A percentile compares a stretch with the other conserved stretches of the same genome.
phyloP scores from a whole-genome alignment of 371 early-diverging fungal genomes.

The Apophysomyces trapeziformis region DNA sequence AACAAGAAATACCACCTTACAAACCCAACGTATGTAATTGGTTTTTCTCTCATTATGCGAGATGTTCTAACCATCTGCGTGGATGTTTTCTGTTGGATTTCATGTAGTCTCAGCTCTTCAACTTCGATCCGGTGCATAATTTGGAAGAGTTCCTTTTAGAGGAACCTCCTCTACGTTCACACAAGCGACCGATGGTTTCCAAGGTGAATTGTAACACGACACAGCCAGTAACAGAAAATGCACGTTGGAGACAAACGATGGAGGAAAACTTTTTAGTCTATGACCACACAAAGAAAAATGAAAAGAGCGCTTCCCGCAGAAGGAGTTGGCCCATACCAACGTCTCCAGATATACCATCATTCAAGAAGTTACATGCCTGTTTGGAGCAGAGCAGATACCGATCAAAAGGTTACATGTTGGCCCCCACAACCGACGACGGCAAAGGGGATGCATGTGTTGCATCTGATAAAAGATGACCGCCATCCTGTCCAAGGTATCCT shows the following conservation, averaged over 20 bases:
- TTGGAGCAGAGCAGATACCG: neutral
- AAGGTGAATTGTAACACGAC: neutral
- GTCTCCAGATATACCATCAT: neutral
- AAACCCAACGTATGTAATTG: slow-evolving; percentile 49
- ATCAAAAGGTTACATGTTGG: neutral
- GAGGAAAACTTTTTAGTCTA: slow-evolving; percentile 58
- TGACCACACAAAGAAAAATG: slow-evolving; percentile 50
- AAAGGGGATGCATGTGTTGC: neutral
- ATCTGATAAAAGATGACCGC: neutral
- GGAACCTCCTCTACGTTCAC: slow-evolving; percentile 75
- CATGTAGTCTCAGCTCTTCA: slow-evolving; percentile 52
- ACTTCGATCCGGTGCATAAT: slow-evolving; percentile 93
- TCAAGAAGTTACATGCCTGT: neutral
- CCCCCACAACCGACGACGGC: neutral
- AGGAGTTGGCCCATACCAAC: neutral
- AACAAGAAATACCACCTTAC: slow-evolving; percentile 59
- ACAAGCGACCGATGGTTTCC: slow-evolving; percentile 15
- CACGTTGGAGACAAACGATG: slow-evolving; percentile 47
- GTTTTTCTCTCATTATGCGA: neutral
- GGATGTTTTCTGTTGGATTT: neutral
- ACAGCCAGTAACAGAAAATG: slow-evolving; percentile 19
- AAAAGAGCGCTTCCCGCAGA: neutral
- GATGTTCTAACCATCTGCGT: neutral
- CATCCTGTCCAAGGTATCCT: neutral
- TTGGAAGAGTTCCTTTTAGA: slow-evolving; percentile 90